These are phyloP conservation scores for Ceratobasidium papillatum DNA, from an alignment of 1,284 basidiomycete genomes.

Conservation along the genomic window DNA sequence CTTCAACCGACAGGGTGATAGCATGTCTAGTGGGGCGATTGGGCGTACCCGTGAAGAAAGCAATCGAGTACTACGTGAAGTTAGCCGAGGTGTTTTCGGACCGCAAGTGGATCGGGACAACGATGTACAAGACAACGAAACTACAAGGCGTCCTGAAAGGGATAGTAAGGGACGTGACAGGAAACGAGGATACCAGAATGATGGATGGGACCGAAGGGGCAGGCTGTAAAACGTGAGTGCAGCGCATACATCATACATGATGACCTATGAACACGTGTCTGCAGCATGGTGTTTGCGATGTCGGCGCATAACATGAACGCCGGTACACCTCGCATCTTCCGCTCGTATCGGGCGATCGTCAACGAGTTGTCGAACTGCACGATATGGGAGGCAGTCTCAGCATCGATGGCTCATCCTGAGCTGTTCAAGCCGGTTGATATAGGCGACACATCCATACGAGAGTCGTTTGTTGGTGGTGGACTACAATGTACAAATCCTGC, in stretches of 20 bases:
- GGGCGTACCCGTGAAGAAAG: no score
- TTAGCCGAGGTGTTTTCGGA: no score
- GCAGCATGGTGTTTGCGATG: constrained; percentile 9
- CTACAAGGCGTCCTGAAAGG: no score
- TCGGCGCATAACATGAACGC: constrained; percentile 6
- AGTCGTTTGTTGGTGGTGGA: constrained; percentile 9
- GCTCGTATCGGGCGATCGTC: not conserved
- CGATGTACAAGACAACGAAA: no score
- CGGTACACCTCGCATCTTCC: not conserved
- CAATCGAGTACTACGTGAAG: no score
- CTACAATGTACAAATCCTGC: not conserved
- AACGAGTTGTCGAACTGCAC: constrained; percentile 1
- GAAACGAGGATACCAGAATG: no score
- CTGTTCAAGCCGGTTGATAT: not conserved
- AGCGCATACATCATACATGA: not conserved
- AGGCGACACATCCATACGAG: not conserved
- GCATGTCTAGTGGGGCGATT: no score
- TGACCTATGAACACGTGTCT: not conserved
- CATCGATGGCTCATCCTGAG: constrained; percentile 11
- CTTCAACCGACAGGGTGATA: no score
- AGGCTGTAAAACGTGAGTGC: not conserved
- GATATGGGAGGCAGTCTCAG: not conserved
- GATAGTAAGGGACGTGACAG: no score
- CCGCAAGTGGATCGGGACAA: no score
- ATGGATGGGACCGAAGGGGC: no score